Percentiles rank a stretch among this genome's conserved stretches.
Conservation (phyloP, 768 basidiomycete genomes). For the Auricularia sp. region DNA sequence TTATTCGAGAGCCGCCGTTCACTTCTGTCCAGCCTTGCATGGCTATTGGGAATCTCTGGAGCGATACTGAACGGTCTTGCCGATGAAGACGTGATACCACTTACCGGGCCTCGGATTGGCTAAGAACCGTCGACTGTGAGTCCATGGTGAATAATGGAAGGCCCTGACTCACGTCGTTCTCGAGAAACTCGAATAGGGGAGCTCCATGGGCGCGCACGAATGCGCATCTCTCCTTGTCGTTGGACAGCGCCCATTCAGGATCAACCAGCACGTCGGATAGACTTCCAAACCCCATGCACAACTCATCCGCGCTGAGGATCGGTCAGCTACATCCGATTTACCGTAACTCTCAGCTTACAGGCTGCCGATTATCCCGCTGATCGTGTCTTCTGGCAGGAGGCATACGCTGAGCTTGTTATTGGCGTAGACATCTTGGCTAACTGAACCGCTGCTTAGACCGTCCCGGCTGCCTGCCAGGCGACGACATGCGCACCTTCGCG, state of each 20-base stretch:
- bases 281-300: slow-evolving; percentile 15
- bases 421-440: slow-evolving; percentile 21
- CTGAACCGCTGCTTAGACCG: slow-evolving; percentile 10
- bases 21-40: neutral
- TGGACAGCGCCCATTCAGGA: slow-evolving; percentile 14
- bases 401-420: slow-evolving; percentile 27
- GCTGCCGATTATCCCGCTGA: neutral
- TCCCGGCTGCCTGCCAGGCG: too few species aligned
- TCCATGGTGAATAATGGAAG: neutral
- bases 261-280: slow-evolving; percentile 29
- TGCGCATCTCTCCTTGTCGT: neutral
- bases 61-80: neutral
- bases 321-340: too few species aligned
- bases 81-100: neutral
- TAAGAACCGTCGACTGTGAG: neutral
- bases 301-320: slow-evolving; percentile 11
- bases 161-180: neutral
- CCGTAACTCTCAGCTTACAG: neutral
- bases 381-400: slow-evolving; percentile 18
- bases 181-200: neutral
- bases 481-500: slow-evolving; percentile 22
- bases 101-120: neutral
- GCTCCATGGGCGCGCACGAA: neutral
- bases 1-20: neutral
- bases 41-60: neutral